Evolutionary conservation across 352 stramenopile genomes (phyloP).

Genomic region (Peronospora farinosa): DNA sequence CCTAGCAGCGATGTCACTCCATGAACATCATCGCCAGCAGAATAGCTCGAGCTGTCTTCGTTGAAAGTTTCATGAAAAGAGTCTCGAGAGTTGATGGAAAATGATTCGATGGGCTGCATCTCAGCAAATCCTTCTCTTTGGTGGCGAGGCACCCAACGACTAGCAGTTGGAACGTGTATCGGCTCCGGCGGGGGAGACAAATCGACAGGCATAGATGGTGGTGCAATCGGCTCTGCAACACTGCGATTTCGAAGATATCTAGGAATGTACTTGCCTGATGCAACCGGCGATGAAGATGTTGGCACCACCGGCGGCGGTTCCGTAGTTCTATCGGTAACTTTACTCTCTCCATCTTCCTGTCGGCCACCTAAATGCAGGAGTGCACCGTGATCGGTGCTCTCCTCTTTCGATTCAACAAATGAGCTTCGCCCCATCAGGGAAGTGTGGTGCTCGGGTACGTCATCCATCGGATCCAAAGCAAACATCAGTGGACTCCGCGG

Average conservation of each 20-base stretch:
- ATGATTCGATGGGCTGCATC: constrained; percentile 42
- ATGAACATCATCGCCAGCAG: constrained; percentile 54
- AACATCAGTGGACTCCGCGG: constrained; percentile 75
- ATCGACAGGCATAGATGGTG: constrained; percentile 28
- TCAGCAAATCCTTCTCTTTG: constrained; percentile 50
- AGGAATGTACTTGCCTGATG: constrained; percentile 63
- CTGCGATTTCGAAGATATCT: constrained; percentile 66
- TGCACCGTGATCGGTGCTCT: constrained; percentile 19
- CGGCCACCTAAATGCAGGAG: constrained; percentile 25
- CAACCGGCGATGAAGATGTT: constrained; percentile 52
- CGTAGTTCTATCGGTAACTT: constrained; percentile 11
- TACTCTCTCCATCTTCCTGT: constrained; percentile 14
- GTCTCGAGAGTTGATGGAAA: constrained; percentile 40
- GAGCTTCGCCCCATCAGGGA: constrained; percentile 12
- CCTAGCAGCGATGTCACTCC: constrained; percentile 77
- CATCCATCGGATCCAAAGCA: constrained; percentile 68
- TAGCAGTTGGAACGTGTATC: constrained; percentile 29
- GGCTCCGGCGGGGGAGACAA: constrained; percentile 38
- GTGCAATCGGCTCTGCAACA: constrained; percentile 36
- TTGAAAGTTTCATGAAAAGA: constrained; percentile 51
- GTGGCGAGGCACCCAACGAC: constrained; percentile 49
- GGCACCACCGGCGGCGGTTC: constrained; percentile 37
- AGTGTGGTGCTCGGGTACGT: constrained; percentile 38
- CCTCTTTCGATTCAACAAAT: constrained; percentile 24
- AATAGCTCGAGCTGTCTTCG: constrained; percentile 68